These are phyloP conservation scores for Penicillium verhagenii DNA, from an alignment of 495 filamentous ascomycete species.

Conservation along the genomic window DNA sequence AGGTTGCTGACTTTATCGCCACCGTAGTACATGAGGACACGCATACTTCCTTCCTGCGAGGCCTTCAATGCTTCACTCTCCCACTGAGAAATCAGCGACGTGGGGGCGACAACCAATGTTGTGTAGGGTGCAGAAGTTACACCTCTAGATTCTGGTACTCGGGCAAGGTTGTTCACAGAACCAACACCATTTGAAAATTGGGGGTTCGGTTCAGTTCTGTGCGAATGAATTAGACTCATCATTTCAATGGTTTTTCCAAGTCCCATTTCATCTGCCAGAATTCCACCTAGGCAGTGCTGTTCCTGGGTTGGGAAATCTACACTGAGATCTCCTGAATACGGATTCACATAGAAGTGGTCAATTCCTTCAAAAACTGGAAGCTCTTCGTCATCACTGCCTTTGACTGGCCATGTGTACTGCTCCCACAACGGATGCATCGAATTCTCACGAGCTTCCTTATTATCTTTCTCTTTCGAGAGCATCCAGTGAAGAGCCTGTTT, in stretches of 20 bases:
- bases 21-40: slow-evolving; percentile 87
- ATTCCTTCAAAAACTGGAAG: slow-evolving; percentile 62
- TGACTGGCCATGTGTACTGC: slow-evolving; percentile 85
- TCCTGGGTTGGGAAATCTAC: slow-evolving; percentile 89
- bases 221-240: slow-evolving; percentile 86
- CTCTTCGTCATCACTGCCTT: slow-evolving; percentile 80
- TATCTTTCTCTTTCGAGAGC: slow-evolving; percentile 85
- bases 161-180: slow-evolving; percentile 56
- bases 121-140: slow-evolving; percentile 77
- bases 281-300: slow-evolving; percentile 90
- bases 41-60: slow-evolving; percentile 76
- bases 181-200: slow-evolving; percentile 32
- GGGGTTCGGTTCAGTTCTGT: slow-evolving; percentile 57
- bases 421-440: slow-evolving; percentile 99
- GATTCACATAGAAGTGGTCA: slow-evolving; percentile 86
- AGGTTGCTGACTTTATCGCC: slow-evolving; percentile 76
- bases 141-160: slow-evolving; percentile 52
- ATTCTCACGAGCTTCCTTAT: slow-evolving; percentile 58
- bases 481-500: slow-evolving; percentile 96
- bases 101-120: slow-evolving; percentile 91
- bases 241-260: slow-evolving; percentile 97
- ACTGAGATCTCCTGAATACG: slow-evolving; percentile 94
- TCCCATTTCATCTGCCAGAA: slow-evolving; percentile 90
- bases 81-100: slow-evolving; percentile 93
- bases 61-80: slow-evolving; percentile 91